Evolutionary conservation across 176 grass and related monocot species (phyloP).

Genomic region (Pontederia paniculata): DNA sequence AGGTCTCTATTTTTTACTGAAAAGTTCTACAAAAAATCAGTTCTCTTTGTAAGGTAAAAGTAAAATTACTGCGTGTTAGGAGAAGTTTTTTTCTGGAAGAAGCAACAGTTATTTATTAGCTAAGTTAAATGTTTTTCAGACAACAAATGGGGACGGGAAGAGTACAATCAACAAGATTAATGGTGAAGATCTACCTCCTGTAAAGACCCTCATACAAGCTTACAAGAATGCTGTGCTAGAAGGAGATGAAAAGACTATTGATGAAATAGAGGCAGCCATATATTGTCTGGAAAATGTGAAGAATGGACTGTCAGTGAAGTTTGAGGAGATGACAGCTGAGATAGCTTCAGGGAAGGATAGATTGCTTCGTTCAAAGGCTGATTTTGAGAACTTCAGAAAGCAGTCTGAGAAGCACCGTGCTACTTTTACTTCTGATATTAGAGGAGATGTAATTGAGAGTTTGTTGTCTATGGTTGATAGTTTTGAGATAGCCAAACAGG

Average conservation of each 20-base stretch:
- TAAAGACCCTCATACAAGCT: constrained; percentile 53
- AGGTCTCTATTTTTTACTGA: not conserved
- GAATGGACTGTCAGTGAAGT: constrained; percentile 35
- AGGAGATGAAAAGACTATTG: constrained; percentile 50
- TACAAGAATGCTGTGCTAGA: constrained; percentile 66
- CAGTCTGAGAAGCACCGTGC: constrained; percentile 63
- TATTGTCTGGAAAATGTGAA: constrained; percentile 42
- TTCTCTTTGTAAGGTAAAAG: not conserved
- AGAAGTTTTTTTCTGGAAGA: no score
- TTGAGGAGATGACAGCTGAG: constrained; percentile 42
- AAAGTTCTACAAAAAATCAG: not conserved
- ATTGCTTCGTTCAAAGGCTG: constrained; percentile 73
- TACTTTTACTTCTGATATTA: constrained; percentile 79
- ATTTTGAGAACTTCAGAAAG: constrained; percentile 95
- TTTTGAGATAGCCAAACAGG: constrained; percentile 68
- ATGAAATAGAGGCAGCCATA: constrained; percentile 53
- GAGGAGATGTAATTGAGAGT: constrained; percentile 58
- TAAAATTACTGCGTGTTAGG: not conserved
- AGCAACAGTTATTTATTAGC: constrained; percentile 6
- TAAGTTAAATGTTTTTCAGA: constrained; percentile 20
- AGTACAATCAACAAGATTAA: constrained; percentile 21
- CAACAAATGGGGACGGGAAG: constrained; percentile 20
- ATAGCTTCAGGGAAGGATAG: constrained; percentile 61
- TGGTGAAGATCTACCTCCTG: constrained; percentile 39
- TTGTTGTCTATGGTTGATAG: constrained; percentile 58